Evolutionary conservation across 2,329 filamentous ascomycete species (phyloP), one percentile per base, ranked within the genome.

Genomic region (Aspergillus neoniger): DNA sequence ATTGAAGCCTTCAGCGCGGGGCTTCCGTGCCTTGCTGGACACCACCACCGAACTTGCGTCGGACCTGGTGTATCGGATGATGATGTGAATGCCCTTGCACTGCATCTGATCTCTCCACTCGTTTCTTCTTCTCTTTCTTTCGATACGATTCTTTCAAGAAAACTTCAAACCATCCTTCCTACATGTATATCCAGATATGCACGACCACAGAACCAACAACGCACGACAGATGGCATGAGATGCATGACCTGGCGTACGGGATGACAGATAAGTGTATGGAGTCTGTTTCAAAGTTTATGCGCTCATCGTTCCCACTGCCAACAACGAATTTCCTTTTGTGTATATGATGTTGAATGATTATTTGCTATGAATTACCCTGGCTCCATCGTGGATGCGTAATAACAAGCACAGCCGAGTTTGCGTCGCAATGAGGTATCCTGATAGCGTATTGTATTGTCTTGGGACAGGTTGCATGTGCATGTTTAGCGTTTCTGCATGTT

Each of bases 21-120:
- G 73, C 28, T 69, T 79, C 61, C 70, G 74, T 19, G 70, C 71
- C 5, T 64, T 79, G 53, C 52, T 79, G 54, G 76, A 79, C 57
- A 65, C 66, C 47, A 73, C 72, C 36, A 72, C 75, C 1, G 76
- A 79, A 63, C 65, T 79, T 67, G 76, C 75, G 21, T 77, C 75
- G 36, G 76, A 78, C 67, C 67, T 79, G 64, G 74, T 79, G 28
- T 79, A 76, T 62, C 73, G 75, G 25, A 74, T 77, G 74, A 77
- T 77, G 74, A 61, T 59, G 62, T 59, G 54, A 65, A 58, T 73
- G 63, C 71, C 55, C 41, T 21, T 23, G n/a, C 25, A 15, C 21
- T 36, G 19, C 41, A n/a, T 57, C 36, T 50, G 43, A 32, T n/a
- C 19, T 21, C 39, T 15, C 53, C 53, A 32, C 58, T 64, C 57